These are phyloP conservation scores for Verticillium dahliae DNA, from an alignment of 2,329 filamentous ascomycete species.

Conservation along the genomic window DNA sequence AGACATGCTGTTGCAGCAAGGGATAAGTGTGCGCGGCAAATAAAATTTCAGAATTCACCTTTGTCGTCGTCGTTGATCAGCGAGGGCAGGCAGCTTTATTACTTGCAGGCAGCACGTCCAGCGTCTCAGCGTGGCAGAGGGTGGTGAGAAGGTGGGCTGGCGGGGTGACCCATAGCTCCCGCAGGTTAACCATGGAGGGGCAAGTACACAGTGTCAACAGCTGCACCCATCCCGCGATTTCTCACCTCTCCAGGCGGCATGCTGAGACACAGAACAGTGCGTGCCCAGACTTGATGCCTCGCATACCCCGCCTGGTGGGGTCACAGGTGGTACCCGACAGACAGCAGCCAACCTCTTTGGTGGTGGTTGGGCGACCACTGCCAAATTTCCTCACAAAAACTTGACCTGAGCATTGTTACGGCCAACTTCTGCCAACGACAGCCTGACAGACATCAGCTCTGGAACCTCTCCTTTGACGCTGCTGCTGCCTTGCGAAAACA, in stretches of 20 bases:
- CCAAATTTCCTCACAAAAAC: neutral
- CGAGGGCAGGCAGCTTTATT: neutral
- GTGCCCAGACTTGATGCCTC: neutral
- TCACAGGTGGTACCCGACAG: neutral
- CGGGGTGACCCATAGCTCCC: neutral
- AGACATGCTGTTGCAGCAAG: neutral
- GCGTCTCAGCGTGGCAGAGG: neutral
- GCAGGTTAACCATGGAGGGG: neutral
- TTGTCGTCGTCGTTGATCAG: neutral
- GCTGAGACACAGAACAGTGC: neutral
- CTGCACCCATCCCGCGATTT: neutral
- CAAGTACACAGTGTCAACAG: neutral
- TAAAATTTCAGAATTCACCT: neutral
- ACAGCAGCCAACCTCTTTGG: conserved; percentile 1
- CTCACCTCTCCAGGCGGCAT: neutral
- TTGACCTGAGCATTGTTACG: neutral
- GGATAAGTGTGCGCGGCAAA: neutral
- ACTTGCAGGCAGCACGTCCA: too few relatives aligned
- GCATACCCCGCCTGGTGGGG: conserved; percentile 3
- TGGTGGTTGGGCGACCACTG: neutral
- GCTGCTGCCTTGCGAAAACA: neutral
- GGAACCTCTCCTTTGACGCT: neutral
- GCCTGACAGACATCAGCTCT: neutral
- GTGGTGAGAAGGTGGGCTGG: neutral
- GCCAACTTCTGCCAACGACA: neutral